Base-by-base conservation (phyloP, 331 rosid genomes). In the Arachis monticola region DNA sequence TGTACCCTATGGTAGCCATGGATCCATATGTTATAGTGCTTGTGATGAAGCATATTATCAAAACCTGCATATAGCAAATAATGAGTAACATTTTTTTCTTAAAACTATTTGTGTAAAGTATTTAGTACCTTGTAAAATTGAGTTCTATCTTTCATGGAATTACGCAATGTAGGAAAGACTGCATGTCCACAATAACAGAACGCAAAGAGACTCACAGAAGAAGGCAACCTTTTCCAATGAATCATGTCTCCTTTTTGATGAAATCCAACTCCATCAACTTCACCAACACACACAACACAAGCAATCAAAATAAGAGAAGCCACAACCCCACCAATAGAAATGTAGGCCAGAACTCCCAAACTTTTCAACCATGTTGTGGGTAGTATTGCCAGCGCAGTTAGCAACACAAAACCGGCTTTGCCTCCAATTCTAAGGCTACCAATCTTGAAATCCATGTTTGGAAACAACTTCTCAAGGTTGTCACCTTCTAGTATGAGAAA, bases 351-450 rank as follows among this genome's bases (percentile, higher is more conserved):
- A 48, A 67, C 48, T 12, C 88, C 86, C 80, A 92, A 40, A 41
- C 69, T 85, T 84, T 69, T 87, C 51, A 90, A 13, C 92, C 97
- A 92, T 1, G 97, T 87, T 0, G 97, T 88, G 27, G 93, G 97
- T 12, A 92, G 27, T 48, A 90, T 71, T 8, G 83, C 45, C 12
- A 90, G 70, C 9, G 91, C 85, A 22, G 89, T 42, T 3, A 85
- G 70, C 13, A 90, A 3, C 61, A 89, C 77, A 73, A 86, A 92
- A 27, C 83, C 77, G 42, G 72, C 60, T 52, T 79, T 81, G 8
- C 91, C 84, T 73, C 62, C 80, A 14, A 91, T 60, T 57, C 50
- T 50, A 22, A 84, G 17, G 12, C 78, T 75, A 50, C 31, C 85
- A 7, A 89, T 10, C 71, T 64, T 83, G 27, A 92, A 66, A 12